These are phyloP conservation scores for Cryptosporidium sp. DNA, from an alignment of 169 alveolate genomes.

Conservation along the genomic window DNA sequence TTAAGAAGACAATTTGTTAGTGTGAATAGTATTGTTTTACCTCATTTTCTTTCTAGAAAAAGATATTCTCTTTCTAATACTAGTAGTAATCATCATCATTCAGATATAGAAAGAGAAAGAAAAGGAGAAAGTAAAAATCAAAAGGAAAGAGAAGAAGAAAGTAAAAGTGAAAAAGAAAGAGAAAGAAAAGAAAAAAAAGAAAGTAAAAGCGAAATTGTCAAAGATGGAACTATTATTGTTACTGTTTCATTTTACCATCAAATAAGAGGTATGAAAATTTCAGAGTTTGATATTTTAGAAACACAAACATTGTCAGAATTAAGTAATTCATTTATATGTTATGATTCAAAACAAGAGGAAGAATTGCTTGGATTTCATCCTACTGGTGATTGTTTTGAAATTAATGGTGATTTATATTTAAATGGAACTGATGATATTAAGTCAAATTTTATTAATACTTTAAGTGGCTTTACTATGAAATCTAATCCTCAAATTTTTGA, in stretches of 20 bases:
- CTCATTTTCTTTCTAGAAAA: slow-evolving; percentile 31
- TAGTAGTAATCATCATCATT: no score
- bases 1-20: slow-evolving; percentile 64
- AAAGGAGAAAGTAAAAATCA: no score
- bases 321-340: slow-evolving; percentile 84
- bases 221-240: slow-evolving; percentile 24
- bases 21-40: slow-evolving; percentile 56
- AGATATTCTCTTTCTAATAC: neutral
- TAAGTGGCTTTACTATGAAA: slow-evolving; percentile 67
- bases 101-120: no score
- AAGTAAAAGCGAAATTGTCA: neutral
- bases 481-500: slow-evolving; percentile 78
- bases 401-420: slow-evolving; percentile 86
- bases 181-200: no score
- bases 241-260: slow-evolving; percentile 84
- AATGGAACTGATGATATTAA: slow-evolving; percentile 82
- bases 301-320: slow-evolving; percentile 84
- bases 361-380: slow-evolving; percentile 76
- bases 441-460: slow-evolving; percentile 47
- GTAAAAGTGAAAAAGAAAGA: no score
- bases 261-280: slow-evolving; percentile 85
- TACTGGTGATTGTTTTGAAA: slow-evolving; percentile 84
- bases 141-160: no score
- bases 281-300: slow-evolving; percentile 85
- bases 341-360: slow-evolving; percentile 78